Conservation (phyloP, 768 basidiomycete genomes). For the Amanita thiersii region DNA sequence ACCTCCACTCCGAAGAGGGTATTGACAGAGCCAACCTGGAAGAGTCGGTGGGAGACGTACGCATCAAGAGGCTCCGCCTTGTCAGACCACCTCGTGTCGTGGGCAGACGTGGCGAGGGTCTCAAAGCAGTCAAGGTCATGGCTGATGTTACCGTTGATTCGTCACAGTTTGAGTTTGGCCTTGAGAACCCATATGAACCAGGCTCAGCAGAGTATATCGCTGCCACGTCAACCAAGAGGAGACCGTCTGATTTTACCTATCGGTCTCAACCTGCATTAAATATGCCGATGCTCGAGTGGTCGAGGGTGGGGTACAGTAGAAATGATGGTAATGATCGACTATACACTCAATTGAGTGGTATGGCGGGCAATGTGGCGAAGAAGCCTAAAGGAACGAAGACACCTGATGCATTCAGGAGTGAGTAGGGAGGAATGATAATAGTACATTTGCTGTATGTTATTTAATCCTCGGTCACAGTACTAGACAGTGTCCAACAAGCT, state of each 20-base stretch:
- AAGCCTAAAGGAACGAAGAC: no score
- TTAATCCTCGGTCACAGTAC: no score
- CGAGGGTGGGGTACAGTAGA: background rate
- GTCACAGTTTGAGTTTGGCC: conserved; percentile 18
- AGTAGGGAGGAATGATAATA: no score
- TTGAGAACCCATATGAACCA: conserved; percentile 37
- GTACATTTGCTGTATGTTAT: no score
- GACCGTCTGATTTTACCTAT: background rate
- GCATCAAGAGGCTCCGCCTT: conserved; percentile 20
- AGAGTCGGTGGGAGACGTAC: conserved; percentile 23
- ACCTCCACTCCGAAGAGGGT: conserved; percentile 21
- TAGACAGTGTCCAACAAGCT: no score
- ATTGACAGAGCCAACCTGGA: conserved; percentile 13
- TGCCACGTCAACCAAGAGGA: background rate
- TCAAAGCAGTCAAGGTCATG: conserved; percentile 26
- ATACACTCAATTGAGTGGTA: no score
- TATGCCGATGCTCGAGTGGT: background rate
- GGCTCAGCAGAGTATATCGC: conserved; percentile 42
- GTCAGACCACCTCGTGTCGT: conserved; percentile 35
- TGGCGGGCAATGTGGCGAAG: no score
- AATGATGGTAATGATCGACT: background rate
- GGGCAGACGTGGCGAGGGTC: conserved; percentile 27
- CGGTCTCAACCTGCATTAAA: no score
- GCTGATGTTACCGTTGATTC: conserved; percentile 20
- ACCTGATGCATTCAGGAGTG: no score